phyloP scores from a whole-genome alignment of 2,329 filamentous ascomycete species.

The Epichloe gansuensis region DNA sequence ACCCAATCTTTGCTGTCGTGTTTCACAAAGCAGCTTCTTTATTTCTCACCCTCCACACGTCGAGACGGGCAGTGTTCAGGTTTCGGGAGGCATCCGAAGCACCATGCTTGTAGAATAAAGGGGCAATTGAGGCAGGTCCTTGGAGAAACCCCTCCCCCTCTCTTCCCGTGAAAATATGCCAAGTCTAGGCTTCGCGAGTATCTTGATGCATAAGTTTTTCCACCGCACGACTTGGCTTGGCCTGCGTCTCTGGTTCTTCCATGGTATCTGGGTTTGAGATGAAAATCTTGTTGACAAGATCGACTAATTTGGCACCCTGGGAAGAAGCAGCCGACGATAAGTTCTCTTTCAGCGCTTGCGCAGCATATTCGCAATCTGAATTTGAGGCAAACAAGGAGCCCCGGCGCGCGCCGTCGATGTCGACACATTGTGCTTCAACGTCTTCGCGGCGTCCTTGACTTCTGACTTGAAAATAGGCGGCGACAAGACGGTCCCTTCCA shows the following conservation, averaged over 20 bases:
- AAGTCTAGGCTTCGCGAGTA: too few species aligned
- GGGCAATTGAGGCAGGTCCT: too few species aligned
- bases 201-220: too few species aligned
- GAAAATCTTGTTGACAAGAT: conserved; percentile 1
- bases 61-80: not conserved
- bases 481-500: conserved; percentile 19
- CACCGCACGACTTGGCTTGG: not conserved
- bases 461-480: conserved; percentile 7
- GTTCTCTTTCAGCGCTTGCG: not conserved
- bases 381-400: not conserved
- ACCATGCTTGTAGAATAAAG: not conserved
- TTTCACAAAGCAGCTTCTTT: not conserved
- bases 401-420: not conserved
- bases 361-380: not conserved
- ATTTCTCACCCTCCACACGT: not conserved
- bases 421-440: not conserved
- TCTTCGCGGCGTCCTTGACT: conserved; percentile 7
- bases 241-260: not conserved
- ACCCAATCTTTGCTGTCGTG: not conserved
- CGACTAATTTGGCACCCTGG: not conserved
- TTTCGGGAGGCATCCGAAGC: not conserved
- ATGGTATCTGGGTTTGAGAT: not conserved
- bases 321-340: not conserved
- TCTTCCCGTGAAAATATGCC: too few species aligned
- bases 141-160: too few species aligned